A percentile compares a stretch with the other conserved stretches of the same genome.
phyloP scores from a whole-genome alignment of 345 rosid genomes.

The Lumnitzera racemosa region DNA sequence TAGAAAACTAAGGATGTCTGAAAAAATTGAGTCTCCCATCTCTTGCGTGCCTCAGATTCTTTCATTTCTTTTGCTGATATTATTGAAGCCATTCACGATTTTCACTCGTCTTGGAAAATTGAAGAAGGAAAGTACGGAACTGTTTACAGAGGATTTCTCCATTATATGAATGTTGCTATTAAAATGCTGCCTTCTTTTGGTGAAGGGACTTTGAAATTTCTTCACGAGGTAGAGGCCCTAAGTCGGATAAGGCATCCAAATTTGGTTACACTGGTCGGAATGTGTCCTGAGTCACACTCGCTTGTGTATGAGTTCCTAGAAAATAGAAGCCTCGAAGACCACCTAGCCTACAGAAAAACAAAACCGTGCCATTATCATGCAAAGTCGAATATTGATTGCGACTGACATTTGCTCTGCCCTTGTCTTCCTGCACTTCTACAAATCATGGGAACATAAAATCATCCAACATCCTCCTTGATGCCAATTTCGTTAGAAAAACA shows the following conservation, averaged over 20 bases:
- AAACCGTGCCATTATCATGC: conserved; percentile 47
- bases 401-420: conserved; percentile 76
- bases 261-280: conserved; percentile 64
- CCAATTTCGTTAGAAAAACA: conserved; percentile 57
- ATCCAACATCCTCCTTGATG: conserved; percentile 72
- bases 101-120: conserved; percentile 74
- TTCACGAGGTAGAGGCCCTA: conserved; percentile 63
- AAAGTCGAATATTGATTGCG: conserved; percentile 55
- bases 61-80: conserved; percentile 73
- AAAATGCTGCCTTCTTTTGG: conserved; percentile 88
- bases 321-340: conserved; percentile 68
- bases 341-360: conserved; percentile 44
- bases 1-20: conserved; percentile 27
- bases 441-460: conserved; percentile 76
- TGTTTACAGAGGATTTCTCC: conserved; percentile 66
- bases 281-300: conserved; percentile 76
- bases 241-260: conserved; percentile 88
- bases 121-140: conserved; percentile 82
- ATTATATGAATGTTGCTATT: conserved; percentile 60
- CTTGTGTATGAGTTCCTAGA: conserved; percentile 68
- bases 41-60: conserved; percentile 48
- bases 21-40: conserved; percentile 25
- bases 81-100: conserved; percentile 61
- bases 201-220: conserved; percentile 44
- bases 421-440: conserved; percentile 71